Base-by-base conservation (phyloP, 1,139 yeast species). In the Lipomyces yarrowii region DNA sequence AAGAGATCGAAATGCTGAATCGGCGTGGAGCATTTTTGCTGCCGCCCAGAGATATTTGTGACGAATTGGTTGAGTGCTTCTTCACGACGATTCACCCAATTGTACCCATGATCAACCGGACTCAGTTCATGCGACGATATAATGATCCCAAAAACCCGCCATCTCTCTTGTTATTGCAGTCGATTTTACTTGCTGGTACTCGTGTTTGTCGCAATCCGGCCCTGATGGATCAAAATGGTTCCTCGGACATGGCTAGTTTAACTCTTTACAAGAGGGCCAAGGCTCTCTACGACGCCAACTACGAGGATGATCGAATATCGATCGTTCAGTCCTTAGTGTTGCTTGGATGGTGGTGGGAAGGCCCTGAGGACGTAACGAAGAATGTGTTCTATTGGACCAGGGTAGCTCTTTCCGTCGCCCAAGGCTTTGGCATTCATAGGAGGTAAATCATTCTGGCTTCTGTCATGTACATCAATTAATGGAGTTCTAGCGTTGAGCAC, bases 311-410 rank as follows among this genome's bases (percentile, higher is more conserved):
- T 73, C 88, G 92, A 0, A 82, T 88, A 3, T 81, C 87, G 2
- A 78, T 89, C 21, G 83, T 90, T 13, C 97, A 89, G 74, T 84
- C 92, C 0, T 79, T 90, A 59, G 78, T 87, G 48, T 80, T 90
- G 58, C 83, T 90, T 68, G 87, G 90, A 1, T 84, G 89, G 74
- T 87, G 87, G 78, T 86, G 91, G 87, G 96, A 89, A 71, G 91
- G 91, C 6, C 90, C 91, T 13, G 92, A 90, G 71, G 91, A 87
- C 73, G 88, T 88, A 46, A 84, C 90, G 56, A 87, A 87, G 67
- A 90, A 89, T 74, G 86, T 88, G 1, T 88, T 84, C 74, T 89
- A 88, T 76, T 90, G 96, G 96, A 86, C 89, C 3, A 82, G 91
- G 62, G 86, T 87, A 1, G 94, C 92, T 0, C 82, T 89, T 51